Percentiles rank a stretch among this genome's conserved stretches.
phyloP scores from a whole-genome alignment of 116 monocot genomes.

The Zostera marina region DNA sequence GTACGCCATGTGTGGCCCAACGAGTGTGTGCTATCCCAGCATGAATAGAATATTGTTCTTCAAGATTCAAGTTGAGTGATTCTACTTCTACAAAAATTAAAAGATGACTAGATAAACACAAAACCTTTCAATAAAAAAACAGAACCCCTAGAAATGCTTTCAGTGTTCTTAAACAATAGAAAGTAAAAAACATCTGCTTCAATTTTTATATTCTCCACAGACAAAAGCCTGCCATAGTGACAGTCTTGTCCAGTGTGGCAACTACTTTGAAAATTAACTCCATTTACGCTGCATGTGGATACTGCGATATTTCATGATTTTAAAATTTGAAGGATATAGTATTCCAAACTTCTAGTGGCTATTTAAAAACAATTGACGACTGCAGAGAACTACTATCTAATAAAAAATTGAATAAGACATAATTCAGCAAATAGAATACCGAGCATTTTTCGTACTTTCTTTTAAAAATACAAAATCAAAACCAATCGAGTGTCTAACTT shows the following conservation, averaged over 20 bases:
- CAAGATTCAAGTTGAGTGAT: slow-evolving; percentile 48
- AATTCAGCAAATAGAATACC: no score
- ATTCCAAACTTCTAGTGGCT: no score
- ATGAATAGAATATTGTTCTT: slow-evolving; percentile 54
- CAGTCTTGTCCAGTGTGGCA: background rate
- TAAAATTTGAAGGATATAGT: no score
- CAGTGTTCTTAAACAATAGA: background rate
- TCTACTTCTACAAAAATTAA: slow-evolving; percentile 41
- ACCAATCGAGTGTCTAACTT: no score
- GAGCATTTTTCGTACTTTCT: no score
- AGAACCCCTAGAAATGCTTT: background rate
- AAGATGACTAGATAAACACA: background rate
- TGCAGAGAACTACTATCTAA: no score
- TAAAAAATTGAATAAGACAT: no score
- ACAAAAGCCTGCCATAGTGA: background rate
- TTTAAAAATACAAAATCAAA: no score
- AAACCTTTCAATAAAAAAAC: background rate
- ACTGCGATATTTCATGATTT: no score
- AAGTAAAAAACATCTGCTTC: background rate
- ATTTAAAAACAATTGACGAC: no score
- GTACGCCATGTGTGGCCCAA: slow-evolving; percentile 98
- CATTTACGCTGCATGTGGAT: no score
- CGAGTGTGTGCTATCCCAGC: slow-evolving; percentile 95
- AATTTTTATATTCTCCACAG: background rate
- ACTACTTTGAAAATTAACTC: no score